Conservation (phyloP, 2,329 filamentous ascomycete genomes). For the Paecilomyces sp. region DNA sequence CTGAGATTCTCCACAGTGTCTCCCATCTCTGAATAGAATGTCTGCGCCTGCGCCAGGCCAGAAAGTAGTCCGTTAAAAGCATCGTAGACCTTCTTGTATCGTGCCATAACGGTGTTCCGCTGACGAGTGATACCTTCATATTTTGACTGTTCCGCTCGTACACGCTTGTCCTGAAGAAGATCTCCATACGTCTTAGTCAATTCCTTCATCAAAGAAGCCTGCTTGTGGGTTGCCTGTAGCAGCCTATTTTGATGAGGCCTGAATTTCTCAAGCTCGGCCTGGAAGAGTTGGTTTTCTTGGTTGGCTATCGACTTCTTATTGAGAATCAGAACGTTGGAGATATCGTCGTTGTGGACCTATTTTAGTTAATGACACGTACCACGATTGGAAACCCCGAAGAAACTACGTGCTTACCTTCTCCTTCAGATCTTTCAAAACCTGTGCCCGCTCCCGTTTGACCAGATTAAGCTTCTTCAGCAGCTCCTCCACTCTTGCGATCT, state of each 20-base stretch:
- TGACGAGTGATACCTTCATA: slow-evolving; percentile 85
- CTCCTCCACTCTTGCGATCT: slow-evolving; percentile 83
- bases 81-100: slow-evolving; percentile 86
- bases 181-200: slow-evolving; percentile 80
- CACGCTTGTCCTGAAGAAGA: slow-evolving; percentile 86
- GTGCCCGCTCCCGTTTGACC: slow-evolving; percentile 83
- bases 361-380: not conserved
- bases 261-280: slow-evolving; percentile 96
- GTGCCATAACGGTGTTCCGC: slow-evolving; percentile 69
- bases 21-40: slow-evolving; percentile 93
- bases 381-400: too few relatives aligned
- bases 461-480: slow-evolving; percentile 84
- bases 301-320: slow-evolving; percentile 96
- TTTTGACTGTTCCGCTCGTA: slow-evolving; percentile 88
- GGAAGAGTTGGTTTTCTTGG: slow-evolving; percentile 86
- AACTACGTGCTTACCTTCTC: slow-evolving; percentile 62
- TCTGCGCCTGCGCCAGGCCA: slow-evolving; percentile 78
- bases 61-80: slow-evolving; percentile 85
- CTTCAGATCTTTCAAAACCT: slow-evolving; percentile 93
- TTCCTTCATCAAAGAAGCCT: slow-evolving; percentile 89
- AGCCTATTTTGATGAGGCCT: slow-evolving; percentile 85
- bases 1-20: slow-evolving; percentile 86
- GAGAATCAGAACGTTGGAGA: slow-evolving; percentile 91
- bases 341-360: slow-evolving; percentile 91
- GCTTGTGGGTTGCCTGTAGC: slow-evolving; percentile 90